Conservation (phyloP, 768 basidiomycete genomes). For the Kockovaella imperatae region DNA sequence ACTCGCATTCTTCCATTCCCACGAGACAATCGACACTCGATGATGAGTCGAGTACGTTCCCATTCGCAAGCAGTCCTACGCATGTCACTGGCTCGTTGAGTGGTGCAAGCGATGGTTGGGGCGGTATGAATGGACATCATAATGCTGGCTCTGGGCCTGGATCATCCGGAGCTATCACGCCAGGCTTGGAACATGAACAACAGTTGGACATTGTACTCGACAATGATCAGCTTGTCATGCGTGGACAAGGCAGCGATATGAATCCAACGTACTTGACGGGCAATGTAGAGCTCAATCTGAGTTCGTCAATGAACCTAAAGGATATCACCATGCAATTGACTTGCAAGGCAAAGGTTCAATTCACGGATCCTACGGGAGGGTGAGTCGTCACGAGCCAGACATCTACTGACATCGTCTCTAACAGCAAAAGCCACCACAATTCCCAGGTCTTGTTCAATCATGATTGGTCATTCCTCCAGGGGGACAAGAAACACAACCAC, state of each 20-base stretch:
- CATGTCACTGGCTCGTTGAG: too few relatives aligned
- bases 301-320: slow-evolving; percentile 69
- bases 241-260: slow-evolving; percentile 71
- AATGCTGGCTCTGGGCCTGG: too few relatives aligned
- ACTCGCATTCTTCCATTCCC: too few relatives aligned
- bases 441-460: slow-evolving; percentile 61
- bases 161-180: slow-evolving; percentile 14
- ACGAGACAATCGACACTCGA: too few relatives aligned
- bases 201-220: slow-evolving; percentile 68
- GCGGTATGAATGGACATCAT: too few relatives aligned
- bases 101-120: too few relatives aligned
- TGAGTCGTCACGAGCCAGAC: slow-evolving; percentile 17
- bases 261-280: slow-evolving; percentile 76
- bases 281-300: slow-evolving; percentile 67
- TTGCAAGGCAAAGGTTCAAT: slow-evolving; percentile 70
- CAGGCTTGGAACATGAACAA: slow-evolving; percentile 11
- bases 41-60: too few relatives aligned
- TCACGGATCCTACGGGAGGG: slow-evolving; percentile 41
- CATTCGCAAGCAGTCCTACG: too few relatives aligned
- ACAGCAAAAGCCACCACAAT: slow-evolving; percentile 41
- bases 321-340: slow-evolving; percentile 75
- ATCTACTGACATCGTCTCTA: slow-evolving; percentile 1
- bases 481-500: slow-evolving; percentile 65
- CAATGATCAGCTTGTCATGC: slow-evolving; percentile 60
- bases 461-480: slow-evolving; percentile 88